Conservation (phyloP, 805 yeast genomes). For the Kockiozyma suomiensis region DNA sequence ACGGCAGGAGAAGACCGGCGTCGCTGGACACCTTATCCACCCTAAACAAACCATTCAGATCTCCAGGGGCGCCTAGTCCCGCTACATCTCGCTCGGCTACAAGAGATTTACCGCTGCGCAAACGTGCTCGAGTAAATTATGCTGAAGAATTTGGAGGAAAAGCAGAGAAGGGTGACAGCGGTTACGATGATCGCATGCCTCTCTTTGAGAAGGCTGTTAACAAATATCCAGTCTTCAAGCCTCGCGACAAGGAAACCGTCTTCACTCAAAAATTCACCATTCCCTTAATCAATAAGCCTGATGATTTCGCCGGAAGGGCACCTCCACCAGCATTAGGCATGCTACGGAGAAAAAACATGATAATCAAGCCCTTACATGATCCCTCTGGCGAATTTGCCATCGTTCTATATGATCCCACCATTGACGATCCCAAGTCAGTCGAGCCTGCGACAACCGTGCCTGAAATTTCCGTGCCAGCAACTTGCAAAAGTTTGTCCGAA, state of each 20-base stretch:
- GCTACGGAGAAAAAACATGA: conserved; percentile 60
- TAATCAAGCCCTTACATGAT: conserved; percentile 94
- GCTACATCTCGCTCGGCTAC: neutral
- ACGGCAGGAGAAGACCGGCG: conserved; percentile 20
- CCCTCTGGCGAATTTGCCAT: conserved; percentile 92
- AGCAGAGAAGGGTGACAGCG: conserved; percentile 13
- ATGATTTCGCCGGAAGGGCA: conserved; percentile 11
- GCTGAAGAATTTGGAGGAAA: conserved; percentile 18
- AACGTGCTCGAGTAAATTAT: conserved; percentile 34
- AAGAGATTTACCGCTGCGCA: conserved; percentile 28
- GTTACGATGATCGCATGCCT: conserved; percentile 18
- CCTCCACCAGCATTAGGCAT: conserved; percentile 87
- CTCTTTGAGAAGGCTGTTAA: conserved; percentile 8
- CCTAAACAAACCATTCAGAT: conserved; percentile 24
- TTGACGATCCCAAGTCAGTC: conserved; percentile 53
- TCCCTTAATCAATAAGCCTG: conserved; percentile 25
- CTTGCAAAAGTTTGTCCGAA: conserved; percentile 72
- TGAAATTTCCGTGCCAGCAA: conserved; percentile 3
- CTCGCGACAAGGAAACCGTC: conserved; percentile 23
- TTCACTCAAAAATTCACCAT: conserved; percentile 30
- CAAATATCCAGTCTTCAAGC: conserved; percentile 24
- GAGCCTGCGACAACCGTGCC: conserved; percentile 12
- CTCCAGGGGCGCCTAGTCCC: conserved; percentile 18
- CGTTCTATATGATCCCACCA: conserved; percentile 92
- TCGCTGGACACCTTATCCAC: conserved; percentile 25